Base-by-base conservation (phyloP, 306 rosid species). In the Vigna reflexopilosa region DNA sequence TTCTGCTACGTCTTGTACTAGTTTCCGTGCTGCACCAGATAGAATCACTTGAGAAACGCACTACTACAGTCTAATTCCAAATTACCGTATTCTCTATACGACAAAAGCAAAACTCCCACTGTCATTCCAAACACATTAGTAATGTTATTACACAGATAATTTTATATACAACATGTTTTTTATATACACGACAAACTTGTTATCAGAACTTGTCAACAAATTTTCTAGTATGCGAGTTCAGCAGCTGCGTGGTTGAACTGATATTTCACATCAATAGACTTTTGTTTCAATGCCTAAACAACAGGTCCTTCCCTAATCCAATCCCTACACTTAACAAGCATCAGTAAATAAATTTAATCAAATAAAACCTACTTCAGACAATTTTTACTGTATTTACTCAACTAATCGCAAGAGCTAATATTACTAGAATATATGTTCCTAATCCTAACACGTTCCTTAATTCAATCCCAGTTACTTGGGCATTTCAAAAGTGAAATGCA, bases 191-290 rank as follows among this genome's bases (percentile, higher is more conserved):
- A 26, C 2, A 26, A 26, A 26, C 28, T 26, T 26, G 28, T 26
- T 26, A 26, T 26, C 28, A 26, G 28, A 26, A 26, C 28, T 26
- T 26, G 28, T 26, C 28, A 26, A 26, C 28, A 26, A 26, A 26
- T 26, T 26, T 26, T 26, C 28, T 26, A 26, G 3, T 2, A 14
- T 62, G 28, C 45, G 12, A 65, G 55, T 22, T 15, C 15, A 15
- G 55, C 45, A 77, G 57, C 56, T 47, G 81, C 67, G 40, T 77
- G 58, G 26, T 54, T 66, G 57, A 24, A 45, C 48, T 66, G 67
- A 66, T 77, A 77, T 66, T 52, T 58, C 74, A 66, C 34, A 17
- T 24, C 22, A 48, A 61, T 24, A 12, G 6, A 51, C 9, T 52
- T 51, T 65, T 51, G 66, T 28, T 65, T 51, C 73, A 50, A 47